A percentile compares a stretch with the other conserved stretches of the same genome.
These are phyloP conservation scores for Boletellus ananiceps DNA, from an alignment of 768 basidiomycete genomes.

Conservation along the genomic window DNA sequence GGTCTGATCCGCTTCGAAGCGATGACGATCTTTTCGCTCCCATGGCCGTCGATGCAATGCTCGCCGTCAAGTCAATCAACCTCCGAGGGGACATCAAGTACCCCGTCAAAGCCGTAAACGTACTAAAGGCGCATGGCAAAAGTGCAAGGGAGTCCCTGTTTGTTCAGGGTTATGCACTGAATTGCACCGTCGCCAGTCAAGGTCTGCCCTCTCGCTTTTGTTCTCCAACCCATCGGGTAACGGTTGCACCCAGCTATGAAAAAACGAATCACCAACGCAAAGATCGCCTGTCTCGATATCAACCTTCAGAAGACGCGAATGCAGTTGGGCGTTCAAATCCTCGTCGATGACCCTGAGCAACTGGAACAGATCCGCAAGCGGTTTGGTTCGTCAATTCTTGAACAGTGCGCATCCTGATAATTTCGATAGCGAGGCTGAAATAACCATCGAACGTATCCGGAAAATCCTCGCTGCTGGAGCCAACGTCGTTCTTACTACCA, in stretches of 20 bases:
- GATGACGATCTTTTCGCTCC: constrained; percentile 98
- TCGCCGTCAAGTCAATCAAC: constrained; percentile 93
- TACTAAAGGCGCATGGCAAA: constrained; percentile 95
- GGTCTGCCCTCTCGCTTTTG: constrained; percentile 46
- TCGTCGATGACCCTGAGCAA: constrained; percentile 94
- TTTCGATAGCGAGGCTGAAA: constrained; percentile 77
- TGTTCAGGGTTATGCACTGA: constrained; percentile 94
- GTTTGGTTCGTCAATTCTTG: constrained; percentile 37
- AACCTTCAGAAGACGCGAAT: constrained; percentile 95
- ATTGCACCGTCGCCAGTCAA: constrained; percentile 98
- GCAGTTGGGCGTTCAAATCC: constrained; percentile 96
- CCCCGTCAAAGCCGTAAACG: constrained; percentile 98
- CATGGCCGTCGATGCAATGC: constrained; percentile 98
- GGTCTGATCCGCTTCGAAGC: constrained; percentile 38
- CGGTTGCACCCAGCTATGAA: constrained; percentile 76
- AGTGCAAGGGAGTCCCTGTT: constrained; percentile 93
- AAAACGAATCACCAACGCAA: constrained; percentile 85
- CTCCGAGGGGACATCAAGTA: constrained; percentile 94
- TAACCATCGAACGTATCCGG: constrained; percentile 90
- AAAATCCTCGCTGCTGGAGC: constrained; percentile 96
- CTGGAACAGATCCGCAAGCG: constrained; percentile 93
- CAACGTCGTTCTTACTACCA: constrained; percentile 95
- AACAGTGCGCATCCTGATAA: constrained; percentile 10
- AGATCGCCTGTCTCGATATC: constrained; percentile 98
- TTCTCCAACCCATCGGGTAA: constrained; percentile 2